Base-by-base conservation (phyloP, 2,329 filamentous ascomycete species). In the Aureobasidium sp. region DNA sequence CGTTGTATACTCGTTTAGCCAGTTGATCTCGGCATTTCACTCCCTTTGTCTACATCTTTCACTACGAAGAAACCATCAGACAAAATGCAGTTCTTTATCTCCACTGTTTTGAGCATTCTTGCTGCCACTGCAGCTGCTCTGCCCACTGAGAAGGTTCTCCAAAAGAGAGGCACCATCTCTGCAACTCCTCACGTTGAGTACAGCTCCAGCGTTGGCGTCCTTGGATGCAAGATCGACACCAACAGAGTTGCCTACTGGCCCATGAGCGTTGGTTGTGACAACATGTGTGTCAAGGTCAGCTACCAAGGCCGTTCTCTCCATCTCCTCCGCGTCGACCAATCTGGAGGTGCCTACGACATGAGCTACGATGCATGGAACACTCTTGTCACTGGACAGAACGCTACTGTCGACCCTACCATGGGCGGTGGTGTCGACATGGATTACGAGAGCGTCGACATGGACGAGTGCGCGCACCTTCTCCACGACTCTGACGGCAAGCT, bases 191-290 rank as follows among this genome's bases (percentile, higher is more conserved):
- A 85, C 69, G 80, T 79, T 64, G 72, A 75, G 67, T 85, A 78
- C 75, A 82, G 80, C 2, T 83, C 80, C 16, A 83, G 81, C 4
- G 72, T 84, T 63, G 83, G 83, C 50, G 82, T 84, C 4, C 72
- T 83, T 7, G 83, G 83, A 55, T 85, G 83, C 78, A 81, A 83
- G 72, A 78, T 85, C 71, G 72, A 85, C 73, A 83, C 78, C 64
- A 80, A 85, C 76, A 81, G 82, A 45, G 77, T 85, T 42, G 83
- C 83, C 64, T 85, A 85, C 77, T 85, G 81, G 81, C 83, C 83
- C 7, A 68, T 68, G 29, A 69, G 75, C 5, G 75, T 82, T 51
- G 76, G 77, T 74, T 85, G 83, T 75, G 74, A 79, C 73, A 77
- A 81, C 69, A 76, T 85, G 66, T 85, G 83, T 72, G 74, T 85